A percentile compares a stretch with the other conserved stretches of the same genome.
Evolutionary conservation across 768 basidiomycete genomes (phyloP).

Genomic region (Tricholoma saponaceum): DNA sequence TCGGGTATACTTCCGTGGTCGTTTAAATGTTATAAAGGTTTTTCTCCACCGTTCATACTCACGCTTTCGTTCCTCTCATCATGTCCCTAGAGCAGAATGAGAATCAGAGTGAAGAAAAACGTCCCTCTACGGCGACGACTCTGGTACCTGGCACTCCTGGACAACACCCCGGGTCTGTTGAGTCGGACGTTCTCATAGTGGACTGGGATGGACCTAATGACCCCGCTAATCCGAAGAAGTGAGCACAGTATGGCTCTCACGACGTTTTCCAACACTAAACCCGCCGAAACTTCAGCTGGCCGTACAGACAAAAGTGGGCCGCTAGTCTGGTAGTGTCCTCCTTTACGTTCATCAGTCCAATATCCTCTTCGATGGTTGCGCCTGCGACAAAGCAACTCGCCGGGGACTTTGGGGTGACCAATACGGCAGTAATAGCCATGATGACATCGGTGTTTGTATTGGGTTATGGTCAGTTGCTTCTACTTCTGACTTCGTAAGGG

Average conservation of each 20-base stretch:
- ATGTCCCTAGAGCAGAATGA: neutral
- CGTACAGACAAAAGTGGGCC: conserved; percentile 55
- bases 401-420: conserved; percentile 51
- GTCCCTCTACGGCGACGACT: neutral
- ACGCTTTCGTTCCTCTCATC: neutral
- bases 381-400: conserved; percentile 55
- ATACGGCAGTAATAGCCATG: conserved; percentile 44
- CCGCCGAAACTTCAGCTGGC: conserved; percentile 46
- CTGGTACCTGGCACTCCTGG: too few species aligned
- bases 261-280: neutral
- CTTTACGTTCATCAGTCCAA: conserved; percentile 65
- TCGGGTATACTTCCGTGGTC: neutral
- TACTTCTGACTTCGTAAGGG: neutral
- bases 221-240: conserved; percentile 58
- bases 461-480: conserved; percentile 47
- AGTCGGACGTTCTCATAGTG: conserved; percentile 29
- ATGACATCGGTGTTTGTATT: conserved; percentile 49
- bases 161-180: neutral
- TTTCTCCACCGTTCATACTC: neutral
- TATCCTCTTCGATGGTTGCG: conserved; percentile 74
- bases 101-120: neutral
- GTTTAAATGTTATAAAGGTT: neutral
- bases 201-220: conserved; percentile 65
- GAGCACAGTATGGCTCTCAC: conserved; percentile 4
- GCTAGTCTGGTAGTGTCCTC: conserved; percentile 60